Evolutionary conservation across 202 grass and related monocot genomes (phyloP), one percentile per base, ranked within the genome.

Genomic region (Carex arenaria): DNA sequence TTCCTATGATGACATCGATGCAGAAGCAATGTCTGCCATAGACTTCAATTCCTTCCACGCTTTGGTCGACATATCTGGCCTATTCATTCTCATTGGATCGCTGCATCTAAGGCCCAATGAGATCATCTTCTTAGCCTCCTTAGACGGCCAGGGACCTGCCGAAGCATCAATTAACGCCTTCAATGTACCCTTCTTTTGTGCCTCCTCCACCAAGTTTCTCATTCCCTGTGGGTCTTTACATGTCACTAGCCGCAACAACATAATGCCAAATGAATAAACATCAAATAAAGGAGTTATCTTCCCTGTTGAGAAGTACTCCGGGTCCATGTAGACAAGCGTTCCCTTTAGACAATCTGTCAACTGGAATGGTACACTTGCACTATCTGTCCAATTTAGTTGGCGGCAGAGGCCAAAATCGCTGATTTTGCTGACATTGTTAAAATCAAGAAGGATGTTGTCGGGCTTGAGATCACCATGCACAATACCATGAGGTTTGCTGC

Each of bases 381-480:
- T 17, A 54, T 2, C 22, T 87, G 77, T 3, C 88, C 86, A 38
- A 80, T 91, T 19, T 85, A 86, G 23, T 89, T 89, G 71, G 87
- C 86, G 45, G 2, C 45, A 49, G 10, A 49, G 45, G 45, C 45
- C 45, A 49, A 49, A 49, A 49, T 49, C 45, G 0, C 89, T 85
- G 0, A 93, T 84, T 20, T 79, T 88, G 61, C 86, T 90, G 15
- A 18, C 32, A 20, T 93, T 80, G 40, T 78, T 18, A 1, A 19
- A 72, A 49, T 89, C 84, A 6, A 93, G 84, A 66, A 93, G 91
- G 32, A 91, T 87, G 84, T 93, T 93, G 22, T 61, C 66, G 14
- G 89, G 65, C 70, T 93, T 93, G 53, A 93, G 20, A 85, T 91
- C 91, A 1, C 82, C 91, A n/a, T 93, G 91, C 78, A 93, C 85